Evolutionary conservation across 176 grass and related monocot genomes (phyloP), one percentile per base, ranked within the genome.

Genomic region (Dactylis glomerata): DNA sequence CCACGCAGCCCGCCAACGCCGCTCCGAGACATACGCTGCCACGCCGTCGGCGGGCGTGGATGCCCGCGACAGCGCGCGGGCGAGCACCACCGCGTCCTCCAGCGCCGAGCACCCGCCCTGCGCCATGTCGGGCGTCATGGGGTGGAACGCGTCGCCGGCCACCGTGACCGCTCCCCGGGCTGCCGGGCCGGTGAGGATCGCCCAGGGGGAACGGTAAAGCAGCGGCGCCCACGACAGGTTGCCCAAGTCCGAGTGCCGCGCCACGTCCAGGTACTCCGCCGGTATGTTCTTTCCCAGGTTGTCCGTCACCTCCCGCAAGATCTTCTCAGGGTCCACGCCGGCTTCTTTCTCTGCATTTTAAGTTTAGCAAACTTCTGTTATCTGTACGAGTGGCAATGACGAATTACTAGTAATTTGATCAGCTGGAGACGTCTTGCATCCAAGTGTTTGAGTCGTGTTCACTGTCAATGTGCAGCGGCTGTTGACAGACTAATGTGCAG

Each of bases 71-170:
- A 88, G 5, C 20, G 75, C 74, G 11, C 77, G 77, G 0, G 83
- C 86, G 5, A 91, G 84, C 42, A 83, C 76, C 2, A 91, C 81
- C 0, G 83, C 86, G 65, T 96, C 94, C 56, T 93, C 88, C 9
- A 89, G 78, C 0, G 91, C 84, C 1, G 86, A 74, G 84, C 94
- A 85, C 55, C 84, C 89, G 52, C 94, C 94, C 54, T 87, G 86
- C 19, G 81, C 89, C 26, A 89, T 56, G 75, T 91, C 89, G 0
- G 89, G 89, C 1, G 91, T 92, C 89, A 90, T 92, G 0, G 91
- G 89, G 42, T 93, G 89, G 79, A 90, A 83, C 19, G 85, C 89
- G 91, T 93, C 94, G 5, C 94, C 94, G 10, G 81, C 89, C 40
- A 91, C 86, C 9, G 84, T 91, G 1, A 91, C 46, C 6, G 58